Evolutionary conservation across 306 rosid genomes (phyloP).

Genomic region (Astragalus membranaceus): DNA sequence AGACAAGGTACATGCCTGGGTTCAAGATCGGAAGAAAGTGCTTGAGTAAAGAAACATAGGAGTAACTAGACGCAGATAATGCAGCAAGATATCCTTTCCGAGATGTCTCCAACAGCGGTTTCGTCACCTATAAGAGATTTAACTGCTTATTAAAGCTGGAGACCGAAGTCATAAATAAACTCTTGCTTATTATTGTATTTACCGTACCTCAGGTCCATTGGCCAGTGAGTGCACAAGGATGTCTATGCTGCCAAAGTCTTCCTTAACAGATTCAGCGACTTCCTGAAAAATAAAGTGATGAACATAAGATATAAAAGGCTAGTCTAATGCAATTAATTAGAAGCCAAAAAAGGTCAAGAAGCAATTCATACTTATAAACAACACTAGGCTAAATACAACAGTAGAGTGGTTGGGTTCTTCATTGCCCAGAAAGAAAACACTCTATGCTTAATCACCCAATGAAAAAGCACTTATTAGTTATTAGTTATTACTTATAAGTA

Average conservation of each 20-base stretch:
- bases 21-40: conserved; percentile 88
- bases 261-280: conserved; percentile 81
- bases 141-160: conserved; percentile 6
- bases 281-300: conserved; percentile 51
- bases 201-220: conserved; percentile 92
- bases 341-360: background rate
- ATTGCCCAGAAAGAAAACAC: background rate
- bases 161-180: background rate
- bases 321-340: background rate
- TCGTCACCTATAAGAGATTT: conserved; percentile 55
- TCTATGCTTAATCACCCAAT: background rate
- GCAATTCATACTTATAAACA: background rate
- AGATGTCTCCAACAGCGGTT: conserved; percentile 93
- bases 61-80: conserved; percentile 91
- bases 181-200: background rate
- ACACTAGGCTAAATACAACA: background rate
- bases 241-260: conserved; percentile 93
- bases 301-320: background rate
- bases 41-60: conserved; percentile 82
- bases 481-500: background rate
- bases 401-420: background rate
- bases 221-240: conserved; percentile 99
- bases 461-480: conserved; percentile 2
- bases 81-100: conserved; percentile 98
- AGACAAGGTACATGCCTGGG: conserved; percentile 51